These are phyloP conservation scores for Guillardia theta DNA, from an alignment of 78 protist genomes.

Conservation along the genomic window DNA sequence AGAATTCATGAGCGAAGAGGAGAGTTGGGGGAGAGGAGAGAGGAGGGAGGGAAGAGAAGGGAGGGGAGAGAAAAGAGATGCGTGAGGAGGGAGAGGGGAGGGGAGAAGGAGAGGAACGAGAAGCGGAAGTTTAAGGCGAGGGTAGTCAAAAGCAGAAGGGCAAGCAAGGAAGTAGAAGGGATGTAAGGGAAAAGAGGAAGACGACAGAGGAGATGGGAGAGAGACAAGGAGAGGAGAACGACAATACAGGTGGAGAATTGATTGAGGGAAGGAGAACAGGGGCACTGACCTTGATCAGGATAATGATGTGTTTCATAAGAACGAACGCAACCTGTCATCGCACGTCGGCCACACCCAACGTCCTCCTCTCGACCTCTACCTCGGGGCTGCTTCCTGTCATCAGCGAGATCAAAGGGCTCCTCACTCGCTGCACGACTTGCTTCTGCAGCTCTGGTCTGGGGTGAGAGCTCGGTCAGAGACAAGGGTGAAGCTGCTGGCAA, in stretches of 20 bases:
- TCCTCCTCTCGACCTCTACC: too few species aligned
- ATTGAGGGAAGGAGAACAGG: too few species aligned
- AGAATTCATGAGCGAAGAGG: neutral
- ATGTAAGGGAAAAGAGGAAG: neutral
- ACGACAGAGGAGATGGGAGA: conserved; percentile 71
- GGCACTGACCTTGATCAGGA: too few species aligned
- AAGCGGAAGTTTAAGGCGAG: neutral
- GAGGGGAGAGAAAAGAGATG: neutral
- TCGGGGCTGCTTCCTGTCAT: conserved; percentile 18
- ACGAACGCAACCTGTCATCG: too few species aligned
- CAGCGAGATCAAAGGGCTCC: conserved; percentile 32
- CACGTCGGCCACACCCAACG: too few species aligned
- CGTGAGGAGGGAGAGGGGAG: neutral
- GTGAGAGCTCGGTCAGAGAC: too few species aligned
- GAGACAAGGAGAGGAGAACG: too few species aligned
- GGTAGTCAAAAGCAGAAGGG: neutral
- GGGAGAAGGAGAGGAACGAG: neutral
- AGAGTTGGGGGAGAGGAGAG: neutral
- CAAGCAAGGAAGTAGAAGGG: neutral
- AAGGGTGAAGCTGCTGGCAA: too few species aligned
- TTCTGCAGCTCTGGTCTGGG: conserved; percentile 73
- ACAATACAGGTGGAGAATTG: too few species aligned
- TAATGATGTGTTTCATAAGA: too few species aligned
- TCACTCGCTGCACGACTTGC: conserved; percentile 73
- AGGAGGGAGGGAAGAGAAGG: neutral